A percentile compares a stretch with the other conserved stretches of the same genome.
phyloP scores from a whole-genome alignment of 192 early-diverging fungal species.

The Phlyctochytrium bullatum region DNA sequence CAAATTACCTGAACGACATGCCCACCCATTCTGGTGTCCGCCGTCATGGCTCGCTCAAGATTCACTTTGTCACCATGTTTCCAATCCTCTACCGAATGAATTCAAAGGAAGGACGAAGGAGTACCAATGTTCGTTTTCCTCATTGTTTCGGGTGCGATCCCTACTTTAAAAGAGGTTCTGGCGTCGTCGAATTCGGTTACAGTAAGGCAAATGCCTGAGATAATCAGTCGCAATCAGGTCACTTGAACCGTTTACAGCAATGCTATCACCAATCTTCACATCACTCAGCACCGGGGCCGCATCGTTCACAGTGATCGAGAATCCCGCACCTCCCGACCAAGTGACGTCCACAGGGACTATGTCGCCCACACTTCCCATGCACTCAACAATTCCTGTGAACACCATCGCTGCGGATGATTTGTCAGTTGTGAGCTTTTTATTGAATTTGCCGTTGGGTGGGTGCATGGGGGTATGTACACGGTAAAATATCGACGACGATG shows the following conservation, averaged over 20 bases:
- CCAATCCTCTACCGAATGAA: conserved; percentile 53
- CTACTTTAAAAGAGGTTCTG: conserved; percentile 76
- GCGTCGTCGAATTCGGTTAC: conserved; percentile 86
- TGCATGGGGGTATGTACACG: no score
- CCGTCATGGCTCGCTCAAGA: conserved; percentile 90
- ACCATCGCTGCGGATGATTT: no score
- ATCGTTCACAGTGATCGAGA: conserved; percentile 76
- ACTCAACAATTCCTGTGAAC: conserved; percentile 97
- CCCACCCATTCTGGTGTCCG: conserved; percentile 87
- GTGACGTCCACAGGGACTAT: conserved; percentile 70
- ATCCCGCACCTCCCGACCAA: conserved; percentile 80
- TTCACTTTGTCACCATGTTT: conserved; percentile 80
- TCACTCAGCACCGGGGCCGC: conserved; percentile 73
- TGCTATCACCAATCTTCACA: conserved; percentile 91
- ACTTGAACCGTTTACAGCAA: conserved; percentile 78
- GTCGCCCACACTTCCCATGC: conserved; percentile 72
- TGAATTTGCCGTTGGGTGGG: no score
- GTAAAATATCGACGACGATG: no score
- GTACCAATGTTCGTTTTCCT: conserved; percentile 88
- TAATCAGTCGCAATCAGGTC: background rate
- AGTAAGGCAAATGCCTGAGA: conserved; percentile 85
- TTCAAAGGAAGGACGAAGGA: background rate
- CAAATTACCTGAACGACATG: conserved; percentile 82
- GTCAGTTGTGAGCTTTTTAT: no score
- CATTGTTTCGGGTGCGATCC: conserved; percentile 89